Base-by-base conservation (phyloP, 352 stramenopile species). In the Phytophthora podocarpi region DNA sequence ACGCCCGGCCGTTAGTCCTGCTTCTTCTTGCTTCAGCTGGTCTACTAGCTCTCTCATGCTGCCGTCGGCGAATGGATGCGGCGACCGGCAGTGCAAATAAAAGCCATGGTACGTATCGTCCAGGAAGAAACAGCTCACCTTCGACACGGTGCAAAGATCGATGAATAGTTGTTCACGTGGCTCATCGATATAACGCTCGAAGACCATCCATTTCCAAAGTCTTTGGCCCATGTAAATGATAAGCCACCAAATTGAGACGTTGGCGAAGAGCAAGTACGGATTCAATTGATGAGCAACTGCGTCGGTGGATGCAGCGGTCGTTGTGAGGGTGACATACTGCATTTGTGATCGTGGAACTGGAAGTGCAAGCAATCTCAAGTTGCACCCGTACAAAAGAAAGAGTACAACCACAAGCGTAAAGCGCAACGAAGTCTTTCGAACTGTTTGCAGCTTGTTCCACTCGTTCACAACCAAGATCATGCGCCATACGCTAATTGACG, bases 111-210 rank as follows among this genome's bases (percentile, higher is more conserved):
- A 97, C 23, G 79, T 67, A 41, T 98, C 92, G 42, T 97, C 87
- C 16, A 98, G 67, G 23, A 98, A 76, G 16, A 99, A 74, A 32
- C 95, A 89, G 43, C 85, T 95, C 26, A 97, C 72, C 66, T 98
- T 99, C 3, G 91, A 95, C 21, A 98, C 74, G 0, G 95, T 98
- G 49, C 94, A 98, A 20, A 98, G 69, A 65, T 99, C 96, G 15
- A 98, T 80, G 62, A 98, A 98, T 10, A 93, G 40, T 20, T 75
- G 72, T 16, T 91, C 77, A 23, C 78, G 72, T 13, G 85, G 82
- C 35, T 96, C 85, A 24, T 78, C 65, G 23, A 94, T 60, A 48
- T 85, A 94, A 3, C 84, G 80, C 28, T 93, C 78, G 31, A 91
- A 96, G 37, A 98, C 82, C n/a, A 87, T 49, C 72, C 83, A 98